Percentiles rank a stretch among this genome's conserved stretches.
These are phyloP conservation scores for Starmerella stellata DNA, from an alignment of 805 yeast species.

Conservation along the genomic window DNA sequence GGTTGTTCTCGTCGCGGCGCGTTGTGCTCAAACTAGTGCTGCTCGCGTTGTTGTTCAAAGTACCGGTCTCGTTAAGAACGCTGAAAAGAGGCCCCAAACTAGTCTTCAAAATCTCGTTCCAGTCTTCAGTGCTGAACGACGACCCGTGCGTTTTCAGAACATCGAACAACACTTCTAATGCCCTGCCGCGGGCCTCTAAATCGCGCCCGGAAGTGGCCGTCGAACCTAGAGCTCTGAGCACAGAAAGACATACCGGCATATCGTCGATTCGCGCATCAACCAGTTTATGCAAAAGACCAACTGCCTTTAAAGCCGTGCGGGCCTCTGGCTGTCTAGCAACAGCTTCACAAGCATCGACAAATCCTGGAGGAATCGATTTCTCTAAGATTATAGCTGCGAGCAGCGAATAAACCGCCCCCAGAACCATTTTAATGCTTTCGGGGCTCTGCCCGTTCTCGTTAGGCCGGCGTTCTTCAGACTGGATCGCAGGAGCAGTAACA, in stretches of 20 bases:
- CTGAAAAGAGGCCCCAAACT: slow-evolving; percentile 80
- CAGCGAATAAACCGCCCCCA: slow-evolving; percentile 11
- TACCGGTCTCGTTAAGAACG: slow-evolving; percentile 40
- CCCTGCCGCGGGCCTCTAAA: slow-evolving; percentile 79
- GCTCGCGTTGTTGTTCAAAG: not conserved
- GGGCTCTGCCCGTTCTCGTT: not conserved
- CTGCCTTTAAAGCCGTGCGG: slow-evolving; percentile 59
- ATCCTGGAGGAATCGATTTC: slow-evolving; percentile 19
- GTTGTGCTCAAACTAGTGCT: not conserved
- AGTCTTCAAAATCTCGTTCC: slow-evolving; percentile 66
- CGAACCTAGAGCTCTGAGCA: slow-evolving; percentile 68
- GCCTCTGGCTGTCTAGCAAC: slow-evolving; percentile 69
- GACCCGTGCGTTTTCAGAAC: slow-evolving; percentile 62
- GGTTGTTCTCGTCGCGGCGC: not conserved
- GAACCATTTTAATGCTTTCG: slow-evolving; percentile 1
- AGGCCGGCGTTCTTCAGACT: not conserved
- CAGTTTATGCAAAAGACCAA: slow-evolving; percentile 46
- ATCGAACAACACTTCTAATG: slow-evolving; percentile 67
- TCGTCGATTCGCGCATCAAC: slow-evolving; percentile 15
- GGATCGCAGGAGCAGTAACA: slow-evolving; percentile 47
- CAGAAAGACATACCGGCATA: slow-evolving; percentile 16
- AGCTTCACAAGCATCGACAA: slow-evolving; percentile 59
- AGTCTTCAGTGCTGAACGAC: slow-evolving; percentile 52
- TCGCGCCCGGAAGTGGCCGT: slow-evolving; percentile 88
- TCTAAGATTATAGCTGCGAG: slow-evolving; percentile 24